Conservation (phyloP, 2,329 filamentous ascomycete species). For the Lizonia empirigonia region DNA sequence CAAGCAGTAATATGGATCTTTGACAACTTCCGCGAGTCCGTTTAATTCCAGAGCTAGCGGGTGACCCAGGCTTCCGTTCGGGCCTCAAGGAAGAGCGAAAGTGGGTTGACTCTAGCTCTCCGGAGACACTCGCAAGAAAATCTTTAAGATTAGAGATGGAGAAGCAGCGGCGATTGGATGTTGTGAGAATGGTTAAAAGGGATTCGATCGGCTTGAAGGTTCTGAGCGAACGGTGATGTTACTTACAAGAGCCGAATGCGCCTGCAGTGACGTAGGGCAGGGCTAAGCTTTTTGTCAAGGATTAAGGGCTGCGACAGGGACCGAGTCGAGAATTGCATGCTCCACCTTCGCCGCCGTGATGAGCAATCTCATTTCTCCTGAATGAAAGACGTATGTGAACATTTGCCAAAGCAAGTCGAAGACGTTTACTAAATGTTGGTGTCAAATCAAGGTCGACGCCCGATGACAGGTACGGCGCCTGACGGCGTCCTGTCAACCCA, state of each 20-base stretch:
- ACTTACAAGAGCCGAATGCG: neutral
- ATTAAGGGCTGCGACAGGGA: constrained; percentile 2
- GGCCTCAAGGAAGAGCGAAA: constrained; percentile 1
- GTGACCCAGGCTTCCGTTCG: constrained; percentile 13
- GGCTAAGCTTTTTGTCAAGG: constrained; percentile 1
- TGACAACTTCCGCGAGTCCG: constrained; percentile 2
- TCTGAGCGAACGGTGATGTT: constrained; percentile 3
- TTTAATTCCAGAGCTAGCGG: constrained; percentile 16
- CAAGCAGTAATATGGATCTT: constrained; percentile 2
- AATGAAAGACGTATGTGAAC: neutral
- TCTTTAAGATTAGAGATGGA: too few species aligned
- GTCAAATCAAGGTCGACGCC: neutral
- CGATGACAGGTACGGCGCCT: neutral
- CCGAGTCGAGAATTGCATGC: constrained; percentile 3
- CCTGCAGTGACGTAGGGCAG: constrained; percentile 3
- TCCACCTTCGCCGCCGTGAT: constrained; percentile 1
- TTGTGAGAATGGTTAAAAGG: neutral
- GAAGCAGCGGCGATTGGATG: neutral
- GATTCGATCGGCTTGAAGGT: neutral
- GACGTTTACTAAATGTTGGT: too few species aligned
- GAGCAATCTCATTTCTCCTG: constrained; percentile 8
- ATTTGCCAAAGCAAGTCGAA: neutral
- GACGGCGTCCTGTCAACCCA: constrained; percentile 8
- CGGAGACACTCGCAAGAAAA: neutral
- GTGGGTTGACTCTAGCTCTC: constrained; percentile 4